Base-by-base conservation (phyloP, 129 eudicot species). In the Flaveria sonorensis region DNA sequence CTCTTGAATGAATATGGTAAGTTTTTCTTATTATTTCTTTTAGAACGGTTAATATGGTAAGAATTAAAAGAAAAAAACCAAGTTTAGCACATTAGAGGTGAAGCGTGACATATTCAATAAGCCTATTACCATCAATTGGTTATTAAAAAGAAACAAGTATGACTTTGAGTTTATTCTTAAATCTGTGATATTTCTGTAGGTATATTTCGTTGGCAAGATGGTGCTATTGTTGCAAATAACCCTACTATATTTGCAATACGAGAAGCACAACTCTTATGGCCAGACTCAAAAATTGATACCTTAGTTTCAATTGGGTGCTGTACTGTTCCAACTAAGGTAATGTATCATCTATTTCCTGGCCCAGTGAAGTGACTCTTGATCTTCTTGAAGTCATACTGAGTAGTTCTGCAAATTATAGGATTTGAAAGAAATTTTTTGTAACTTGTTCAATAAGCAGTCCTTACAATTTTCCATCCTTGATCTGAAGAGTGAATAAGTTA, bases 201-300 rank as follows among this genome's bases (percentile, higher is more conserved):
- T 74, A 84, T 83, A 57, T 81, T 77, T 65, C 96, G 97, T 71
- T 93, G 98, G 98, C 98, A 93, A 93, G 98, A 93, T 87, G 98
- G 98, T 52, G 98, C 98, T 61, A 93, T 93, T 83, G 91, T 93
- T 47, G 98, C 98, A 43, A 93, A 93, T 56, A 93, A 93, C 81
- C 98, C 98, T 73, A 90, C 98, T 63, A 87, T 93, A 28, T 93
- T 93, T 81, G 92, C 98, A 36, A 81, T 93, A 81, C 88, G 97
- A 62, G 98, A 93, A 80, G 98, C 98, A 46, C 96, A 90, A 71
- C 91, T 90, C 32, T 59, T 93, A 68, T 93, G 98, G 98, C 98
- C 98, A 60, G 98, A 93, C 72, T 86, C 98, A 21, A 90, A 81
- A 79, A 83, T 93, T 77, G 98, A 93, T 77, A 87, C 96, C 81